Evolutionary conservation across 2,329 filamentous ascomycete species (phyloP).

Genomic region (Ophiostoma ulmi): DNA sequence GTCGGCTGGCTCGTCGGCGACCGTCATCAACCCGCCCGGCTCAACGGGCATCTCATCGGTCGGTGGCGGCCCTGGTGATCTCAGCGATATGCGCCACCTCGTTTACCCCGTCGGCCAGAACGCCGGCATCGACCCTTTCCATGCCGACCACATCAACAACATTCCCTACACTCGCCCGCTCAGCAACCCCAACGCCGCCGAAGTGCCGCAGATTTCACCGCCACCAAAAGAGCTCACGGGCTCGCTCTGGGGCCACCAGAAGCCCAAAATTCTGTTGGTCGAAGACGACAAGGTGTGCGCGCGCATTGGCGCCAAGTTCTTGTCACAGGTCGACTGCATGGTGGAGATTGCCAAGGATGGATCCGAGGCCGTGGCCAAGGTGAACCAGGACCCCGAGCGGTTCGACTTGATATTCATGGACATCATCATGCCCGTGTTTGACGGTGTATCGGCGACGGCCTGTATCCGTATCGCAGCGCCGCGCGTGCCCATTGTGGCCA

Average conservation of each 20-base stretch:
- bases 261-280: slow-evolving; percentile 81
- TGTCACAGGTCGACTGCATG: slow-evolving; percentile 59
- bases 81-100: slow-evolving; percentile 57
- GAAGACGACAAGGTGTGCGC: slow-evolving; percentile 71
- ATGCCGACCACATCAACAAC: slow-evolving; percentile 88
- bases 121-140: slow-evolving; percentile 91
- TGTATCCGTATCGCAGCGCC: slow-evolving; percentile 84
- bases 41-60: slow-evolving; percentile 37
- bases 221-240: slow-evolving; percentile 37
- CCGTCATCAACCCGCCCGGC: slow-evolving; percentile 46
- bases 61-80: slow-evolving; percentile 44
- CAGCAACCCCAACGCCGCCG: slow-evolving; percentile 48
- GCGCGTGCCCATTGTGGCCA: slow-evolving; percentile 84
- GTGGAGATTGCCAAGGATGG: slow-evolving; percentile 76
- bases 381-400: slow-evolving; percentile 49
- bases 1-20: slow-evolving; percentile 43
- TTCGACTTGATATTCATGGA: slow-evolving; percentile 78
- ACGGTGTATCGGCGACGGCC: slow-evolving; percentile 90
- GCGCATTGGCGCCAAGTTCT: slow-evolving; percentile 62
- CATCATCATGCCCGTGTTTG: slow-evolving; percentile 95
- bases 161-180: slow-evolving; percentile 79
- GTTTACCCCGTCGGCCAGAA: slow-evolving; percentile 90
- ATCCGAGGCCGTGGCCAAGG: slow-evolving; percentile 83
- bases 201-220: slow-evolving; percentile 40
- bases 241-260: slow-evolving; percentile 54